Percentiles rank a stretch among this genome's conserved stretches.
phyloP scores from a whole-genome alignment of 768 basidiomycete genomes.

The Russula abietina region DNA sequence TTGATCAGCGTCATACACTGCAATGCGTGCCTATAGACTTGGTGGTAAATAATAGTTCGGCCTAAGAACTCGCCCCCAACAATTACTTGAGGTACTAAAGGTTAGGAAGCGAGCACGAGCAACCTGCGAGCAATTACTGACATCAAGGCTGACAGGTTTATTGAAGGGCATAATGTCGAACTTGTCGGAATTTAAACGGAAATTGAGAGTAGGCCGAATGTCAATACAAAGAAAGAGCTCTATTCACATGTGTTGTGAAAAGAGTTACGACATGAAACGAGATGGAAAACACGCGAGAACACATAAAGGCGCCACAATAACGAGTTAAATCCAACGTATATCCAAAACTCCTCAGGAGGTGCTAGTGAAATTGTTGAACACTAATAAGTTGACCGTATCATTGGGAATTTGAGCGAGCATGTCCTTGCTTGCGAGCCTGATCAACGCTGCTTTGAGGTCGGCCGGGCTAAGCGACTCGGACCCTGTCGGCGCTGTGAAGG shows the following conservation, averaged over 20 bases:
- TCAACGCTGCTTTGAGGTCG: conserved; percentile 71
- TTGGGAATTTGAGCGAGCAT: conserved; percentile 43
- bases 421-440: conserved; percentile 50
- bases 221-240: neutral
- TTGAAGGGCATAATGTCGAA: neutral
- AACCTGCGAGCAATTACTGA: no score
- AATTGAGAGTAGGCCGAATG: neutral
- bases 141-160: no score
- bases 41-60: no score
- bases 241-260: neutral
- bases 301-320: conserved; percentile 5
- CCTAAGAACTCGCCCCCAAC: no score
- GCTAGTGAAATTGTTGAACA: conserved; percentile 37
- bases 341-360: neutral
- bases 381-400: conserved; percentile 62
- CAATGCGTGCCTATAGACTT: no score
- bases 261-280: neutral
- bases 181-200: neutral
- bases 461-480: conserved; percentile 49
- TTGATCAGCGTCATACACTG: no score
- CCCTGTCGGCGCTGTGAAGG: conserved; percentile 36
- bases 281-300: neutral
- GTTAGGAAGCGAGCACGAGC: no score
- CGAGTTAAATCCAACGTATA: neutral
- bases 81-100: no score